phyloP scores from a whole-genome alignment of 495 filamentous ascomycete species.

The Penicillium bialowiezense region DNA sequence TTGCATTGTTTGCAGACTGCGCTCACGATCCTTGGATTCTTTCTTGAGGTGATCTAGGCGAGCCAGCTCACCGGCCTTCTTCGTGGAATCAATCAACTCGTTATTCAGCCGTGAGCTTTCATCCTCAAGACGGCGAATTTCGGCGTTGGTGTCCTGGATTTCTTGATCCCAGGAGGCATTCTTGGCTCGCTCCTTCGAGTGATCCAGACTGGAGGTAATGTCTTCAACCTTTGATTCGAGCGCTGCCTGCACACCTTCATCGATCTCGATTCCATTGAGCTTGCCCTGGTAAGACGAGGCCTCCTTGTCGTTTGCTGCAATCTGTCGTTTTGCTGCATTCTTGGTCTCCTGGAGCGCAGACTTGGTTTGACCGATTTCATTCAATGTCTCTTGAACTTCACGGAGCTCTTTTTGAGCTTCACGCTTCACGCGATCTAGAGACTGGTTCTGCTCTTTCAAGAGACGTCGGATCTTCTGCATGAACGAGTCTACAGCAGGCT shows the following conservation, averaged over 20 bases:
- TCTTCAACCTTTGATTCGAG: conserved; percentile 72
- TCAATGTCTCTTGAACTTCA: conserved; percentile 61
- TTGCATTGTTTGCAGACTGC: conserved; percentile 71
- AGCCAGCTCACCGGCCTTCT: conserved; percentile 73
- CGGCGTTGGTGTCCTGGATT: conserved; percentile 57
- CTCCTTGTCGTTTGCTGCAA: conserved; percentile 66
- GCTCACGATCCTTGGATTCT: conserved; percentile 66
- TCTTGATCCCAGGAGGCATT: conserved; percentile 64
- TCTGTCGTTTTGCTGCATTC: conserved; percentile 63
- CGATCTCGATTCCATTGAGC: conserved; percentile 67
- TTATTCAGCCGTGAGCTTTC: conserved; percentile 63
- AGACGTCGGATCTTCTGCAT: conserved; percentile 72
- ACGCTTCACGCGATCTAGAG: conserved; percentile 68
- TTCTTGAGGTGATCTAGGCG: conserved; percentile 75
- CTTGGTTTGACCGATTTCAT: conserved; percentile 65
- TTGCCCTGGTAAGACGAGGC: conserved; percentile 59
- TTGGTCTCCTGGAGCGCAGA: conserved; percentile 68
- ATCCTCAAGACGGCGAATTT: conserved; percentile 65
- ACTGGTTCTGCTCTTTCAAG: conserved; percentile 70
- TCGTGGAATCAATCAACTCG: conserved; percentile 77
- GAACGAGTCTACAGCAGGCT: conserved; percentile 70
- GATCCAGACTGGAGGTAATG: conserved; percentile 57
- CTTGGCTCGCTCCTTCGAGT: conserved; percentile 59
- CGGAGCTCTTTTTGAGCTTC: conserved; percentile 70
- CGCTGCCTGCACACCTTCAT: conserved; percentile 76